A percentile compares a stretch with the other conserved stretches of the same genome.
phyloP scores from a whole-genome alignment of 768 basidiomycete genomes.

The Phlegmacium glaucopus region DNA sequence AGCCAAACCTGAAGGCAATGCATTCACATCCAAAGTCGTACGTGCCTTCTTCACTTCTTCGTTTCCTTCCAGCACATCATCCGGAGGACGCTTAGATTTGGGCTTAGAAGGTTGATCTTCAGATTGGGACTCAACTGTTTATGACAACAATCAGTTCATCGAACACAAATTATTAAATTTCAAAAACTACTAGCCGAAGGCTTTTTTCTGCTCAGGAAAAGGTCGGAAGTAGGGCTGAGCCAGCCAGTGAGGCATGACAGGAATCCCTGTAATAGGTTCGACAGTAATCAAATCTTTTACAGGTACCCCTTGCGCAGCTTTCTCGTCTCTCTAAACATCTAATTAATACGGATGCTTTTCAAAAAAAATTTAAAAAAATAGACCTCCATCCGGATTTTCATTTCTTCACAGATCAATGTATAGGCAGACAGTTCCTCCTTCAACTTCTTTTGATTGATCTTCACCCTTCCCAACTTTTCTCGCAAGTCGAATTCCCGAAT shows the following conservation, averaged over 20 bases:
- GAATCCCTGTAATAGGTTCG: conserved; percentile 34
- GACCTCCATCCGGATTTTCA: conserved; percentile 27
- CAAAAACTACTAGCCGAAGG: conserved; percentile 10
- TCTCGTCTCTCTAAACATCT: conserved; percentile 44
- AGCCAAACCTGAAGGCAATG: not conserved
- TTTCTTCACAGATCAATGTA: conserved; percentile 25
- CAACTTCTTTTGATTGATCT: conserved; percentile 20
- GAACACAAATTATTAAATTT: not conserved
- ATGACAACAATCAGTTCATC: not conserved
- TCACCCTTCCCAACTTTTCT: conserved; percentile 56
- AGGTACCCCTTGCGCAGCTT: conserved; percentile 24
- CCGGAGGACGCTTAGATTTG: conserved; percentile 9
- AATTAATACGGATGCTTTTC: not conserved
- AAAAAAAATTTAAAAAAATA: conserved; percentile 1
- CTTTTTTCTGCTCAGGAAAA: conserved; percentile 20
- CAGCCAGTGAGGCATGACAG: conserved; percentile 42
- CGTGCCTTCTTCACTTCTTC: conserved; percentile 13
- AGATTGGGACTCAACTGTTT: not conserved
- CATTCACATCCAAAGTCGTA: not conserved
- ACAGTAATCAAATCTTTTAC: conserved; percentile 27
- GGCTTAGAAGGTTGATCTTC: not conserved
- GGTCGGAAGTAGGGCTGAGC: conserved; percentile 69
- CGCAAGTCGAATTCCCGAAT: conserved; percentile 65
- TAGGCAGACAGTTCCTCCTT: conserved; percentile 32
- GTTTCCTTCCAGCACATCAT: conserved; percentile 5